Evolutionary conservation across 2,329 filamentous ascomycete genomes (phyloP).

Genomic region (Claviceps digitariae): DNA sequence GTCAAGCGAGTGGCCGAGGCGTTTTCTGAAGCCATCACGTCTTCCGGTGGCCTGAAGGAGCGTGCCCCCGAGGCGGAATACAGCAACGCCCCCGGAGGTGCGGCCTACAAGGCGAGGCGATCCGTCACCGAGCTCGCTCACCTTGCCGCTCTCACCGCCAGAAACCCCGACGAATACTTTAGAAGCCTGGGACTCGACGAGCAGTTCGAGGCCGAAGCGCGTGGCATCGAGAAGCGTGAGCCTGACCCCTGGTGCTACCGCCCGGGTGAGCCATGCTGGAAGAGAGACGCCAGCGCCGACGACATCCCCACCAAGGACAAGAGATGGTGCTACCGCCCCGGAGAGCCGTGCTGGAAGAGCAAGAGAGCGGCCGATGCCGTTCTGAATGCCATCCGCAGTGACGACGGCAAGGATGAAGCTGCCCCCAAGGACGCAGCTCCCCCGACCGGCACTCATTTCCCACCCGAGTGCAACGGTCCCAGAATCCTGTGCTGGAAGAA

Average conservation of each 20-base stretch:
- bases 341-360: conserved; percentile 20
- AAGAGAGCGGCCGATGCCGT: conserved; percentile 25
- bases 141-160: conserved; percentile 18
- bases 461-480: conserved; percentile 3
- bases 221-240: conserved; percentile 8
- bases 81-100: conserved; percentile 21
- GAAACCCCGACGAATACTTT: conserved; percentile 20
- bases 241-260: conserved; percentile 21
- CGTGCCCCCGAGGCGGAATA: conserved; percentile 15
- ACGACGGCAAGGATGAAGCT: conserved; percentile 2
- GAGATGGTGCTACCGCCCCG: conserved; percentile 4
- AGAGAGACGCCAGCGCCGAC: conserved; percentile 10
- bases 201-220: conserved; percentile 12
- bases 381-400: conserved; percentile 14
- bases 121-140: conserved; percentile 25
- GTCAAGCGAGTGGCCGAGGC: conserved; percentile 13
- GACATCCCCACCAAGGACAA: conserved; percentile 14
- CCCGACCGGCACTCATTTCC: conserved; percentile 16
- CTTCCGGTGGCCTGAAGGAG: conserved; percentile 12
- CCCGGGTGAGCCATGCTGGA: conserved; percentile 16
- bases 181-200: conserved; percentile 16
- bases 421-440: conserved; percentile 11
- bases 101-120: conserved; percentile 24
- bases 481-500: conserved; percentile 6
- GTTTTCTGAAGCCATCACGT: conserved; percentile 11